Evolutionary conservation across 2,329 filamentous ascomycete species (phyloP).

Genomic region (Fusarium gaditjirri): DNA sequence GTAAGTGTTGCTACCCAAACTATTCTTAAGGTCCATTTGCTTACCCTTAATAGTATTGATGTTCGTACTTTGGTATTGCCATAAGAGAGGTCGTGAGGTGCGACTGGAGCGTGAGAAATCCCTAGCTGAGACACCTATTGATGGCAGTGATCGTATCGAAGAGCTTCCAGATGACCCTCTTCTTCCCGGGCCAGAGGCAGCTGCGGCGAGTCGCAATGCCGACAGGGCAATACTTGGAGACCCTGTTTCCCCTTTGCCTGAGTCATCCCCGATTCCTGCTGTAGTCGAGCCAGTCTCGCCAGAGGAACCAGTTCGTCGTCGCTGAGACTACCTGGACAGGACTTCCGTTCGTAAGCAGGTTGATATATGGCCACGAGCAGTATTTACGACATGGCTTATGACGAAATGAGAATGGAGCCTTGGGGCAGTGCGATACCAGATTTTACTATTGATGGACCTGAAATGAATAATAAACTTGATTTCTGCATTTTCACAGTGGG

Average conservation of each 20-base stretch:
- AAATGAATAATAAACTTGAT: conserved; percentile 26
- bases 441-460: conserved; percentile 18
- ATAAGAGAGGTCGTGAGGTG: conserved; percentile 91
- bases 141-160: conserved; percentile 57
- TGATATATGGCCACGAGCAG: conserved; percentile 21
- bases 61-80: conserved; percentile 97
- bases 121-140: conserved; percentile 48
- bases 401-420: conserved; percentile 17
- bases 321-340: conserved; percentile 7
- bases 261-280: conserved; percentile 15
- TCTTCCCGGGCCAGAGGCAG: conserved; percentile 50
- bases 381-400: conserved; percentile 27
- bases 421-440: conserved; percentile 17
- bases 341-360: background rate
- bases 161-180: conserved; percentile 62
- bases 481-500: conserved; percentile 42
- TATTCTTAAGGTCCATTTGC: background rate
- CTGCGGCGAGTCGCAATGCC: conserved; percentile 2
- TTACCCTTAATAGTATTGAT: conserved; percentile 72
- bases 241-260: conserved; percentile 35
- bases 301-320: conserved; percentile 11
- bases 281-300: conserved; percentile 18
- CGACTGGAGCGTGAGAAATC: conserved; percentile 73
- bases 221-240: conserved; percentile 15
- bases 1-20: conserved; percentile 63